Evolutionary conservation across 2,329 filamentous ascomycete genomes (phyloP).

Genomic region (Aspergillus piperis): DNA sequence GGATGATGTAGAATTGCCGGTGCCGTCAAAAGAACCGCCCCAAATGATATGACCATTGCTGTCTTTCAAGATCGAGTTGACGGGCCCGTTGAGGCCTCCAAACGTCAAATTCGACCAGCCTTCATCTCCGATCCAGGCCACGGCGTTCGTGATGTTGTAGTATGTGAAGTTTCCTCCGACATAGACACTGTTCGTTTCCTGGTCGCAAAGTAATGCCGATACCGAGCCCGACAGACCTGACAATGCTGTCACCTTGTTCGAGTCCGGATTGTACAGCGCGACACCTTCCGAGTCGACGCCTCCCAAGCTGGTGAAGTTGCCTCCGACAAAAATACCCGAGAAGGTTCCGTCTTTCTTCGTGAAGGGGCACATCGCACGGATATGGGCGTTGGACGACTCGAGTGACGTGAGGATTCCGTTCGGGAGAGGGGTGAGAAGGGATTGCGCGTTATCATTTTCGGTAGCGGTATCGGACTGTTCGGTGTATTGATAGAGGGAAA

Average conservation of each 20-base stretch:
- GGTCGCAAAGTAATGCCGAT: slow-evolving; percentile 78
- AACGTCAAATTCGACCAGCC: slow-evolving; percentile 84
- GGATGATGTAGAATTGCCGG: slow-evolving; percentile 70
- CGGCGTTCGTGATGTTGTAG: slow-evolving; percentile 82
- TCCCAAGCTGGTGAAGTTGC: slow-evolving; percentile 92
- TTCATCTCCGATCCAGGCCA: slow-evolving; percentile 70
- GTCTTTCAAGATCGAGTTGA: slow-evolving; percentile 79
- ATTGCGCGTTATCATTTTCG: slow-evolving; percentile 75
- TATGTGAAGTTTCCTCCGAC: slow-evolving; percentile 84
- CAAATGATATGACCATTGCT: slow-evolving; percentile 86
- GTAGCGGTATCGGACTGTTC: slow-evolving; percentile 67
- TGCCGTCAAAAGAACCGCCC: slow-evolving; percentile 82
- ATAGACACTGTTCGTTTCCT: slow-evolving; percentile 75
- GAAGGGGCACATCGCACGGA: slow-evolving; percentile 85
- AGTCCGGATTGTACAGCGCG: slow-evolving; percentile 76
- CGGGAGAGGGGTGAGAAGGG: slow-evolving; percentile 77
- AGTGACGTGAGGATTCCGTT: slow-evolving; percentile 80
- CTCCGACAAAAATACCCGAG: slow-evolving; percentile 79
- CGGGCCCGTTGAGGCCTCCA: slow-evolving; percentile 89
- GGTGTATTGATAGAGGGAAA: slow-evolving; percentile 84
- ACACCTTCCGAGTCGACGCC: slow-evolving; percentile 74
- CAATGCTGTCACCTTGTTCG: slow-evolving; percentile 69
- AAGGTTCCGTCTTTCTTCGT: slow-evolving; percentile 65
- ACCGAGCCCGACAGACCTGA: slow-evolving; percentile 82
- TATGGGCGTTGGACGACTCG: slow-evolving; percentile 76